These are phyloP conservation scores for Ustilaginoidea virens DNA, from an alignment of 2,329 filamentous ascomycete genomes.

Conservation along the genomic window DNA sequence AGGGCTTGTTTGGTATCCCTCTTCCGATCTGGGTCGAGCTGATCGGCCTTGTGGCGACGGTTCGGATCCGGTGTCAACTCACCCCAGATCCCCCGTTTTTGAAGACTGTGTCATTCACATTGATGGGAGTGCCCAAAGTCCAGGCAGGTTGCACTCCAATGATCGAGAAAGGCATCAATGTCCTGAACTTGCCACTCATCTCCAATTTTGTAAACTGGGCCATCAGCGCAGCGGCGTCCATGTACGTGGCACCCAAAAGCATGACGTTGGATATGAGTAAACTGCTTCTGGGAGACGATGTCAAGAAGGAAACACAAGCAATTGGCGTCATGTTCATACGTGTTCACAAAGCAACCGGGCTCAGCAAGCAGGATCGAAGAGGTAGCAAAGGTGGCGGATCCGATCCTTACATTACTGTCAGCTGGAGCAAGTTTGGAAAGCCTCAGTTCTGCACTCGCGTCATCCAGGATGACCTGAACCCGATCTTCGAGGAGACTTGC, in stretches of 20 bases:
- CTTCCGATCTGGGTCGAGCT: conserved; percentile 82
- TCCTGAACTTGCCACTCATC: conserved; percentile 82
- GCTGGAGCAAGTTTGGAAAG: conserved; percentile 93
- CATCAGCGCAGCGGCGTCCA: conserved; percentile 68
- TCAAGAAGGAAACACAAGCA: conserved; percentile 77
- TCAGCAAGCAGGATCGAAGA: conserved; percentile 81
- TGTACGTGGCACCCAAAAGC: conserved; percentile 91
- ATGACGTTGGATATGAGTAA: conserved; percentile 85
- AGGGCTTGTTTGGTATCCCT: conserved; percentile 77
- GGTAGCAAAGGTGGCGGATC: conserved; percentile 77
- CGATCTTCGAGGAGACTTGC: conserved; percentile 78
- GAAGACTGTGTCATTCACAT: conserved; percentile 79
- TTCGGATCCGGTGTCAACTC: conserved; percentile 68
- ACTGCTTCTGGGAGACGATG: conserved; percentile 79
- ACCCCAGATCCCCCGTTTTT: conserved; percentile 84
- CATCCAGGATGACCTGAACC: conserved; percentile 87
- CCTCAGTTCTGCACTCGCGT: conserved; percentile 96
- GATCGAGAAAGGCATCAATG: conserved; percentile 78
- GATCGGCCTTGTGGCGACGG: conserved; percentile 78
- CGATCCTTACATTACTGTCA: conserved; percentile 88
- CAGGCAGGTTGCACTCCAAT: conserved; percentile 83
- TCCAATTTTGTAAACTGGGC: conserved; percentile 96
- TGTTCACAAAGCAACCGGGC: conserved; percentile 71
- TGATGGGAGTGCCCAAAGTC: conserved; percentile 88
- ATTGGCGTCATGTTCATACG: conserved; percentile 84